A percentile compares a stretch with the other conserved stretches of the same genome.
phyloP scores from a whole-genome alignment of 345 rosid genomes.

The Aethionema arabicum region DNA sequence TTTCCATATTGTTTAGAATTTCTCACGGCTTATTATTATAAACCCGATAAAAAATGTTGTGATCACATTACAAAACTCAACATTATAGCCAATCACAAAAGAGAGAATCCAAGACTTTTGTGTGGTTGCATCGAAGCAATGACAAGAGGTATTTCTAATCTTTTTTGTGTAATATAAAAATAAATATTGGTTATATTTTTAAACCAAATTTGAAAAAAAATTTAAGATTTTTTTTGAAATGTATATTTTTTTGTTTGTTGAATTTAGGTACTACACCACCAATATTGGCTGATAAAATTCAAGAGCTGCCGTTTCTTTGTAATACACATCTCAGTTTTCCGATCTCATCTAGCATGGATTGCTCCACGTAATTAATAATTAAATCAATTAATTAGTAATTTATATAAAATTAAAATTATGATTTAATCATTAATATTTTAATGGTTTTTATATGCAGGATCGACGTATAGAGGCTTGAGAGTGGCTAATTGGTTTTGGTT shows the following conservation, averaged over 20 bases:
- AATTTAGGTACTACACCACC: constrained; percentile 28
- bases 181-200: no score
- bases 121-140: constrained; percentile 47
- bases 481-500: no score
- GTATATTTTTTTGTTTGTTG: no score
- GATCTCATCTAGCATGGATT: constrained; percentile 52
- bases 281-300: constrained; percentile 37
- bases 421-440: no score
- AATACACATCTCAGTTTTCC: constrained; percentile 50
- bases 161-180: no score
- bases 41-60: constrained; percentile 42
- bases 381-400: no score
- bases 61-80: constrained; percentile 40
- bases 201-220: no score
- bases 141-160: constrained; percentile 25
- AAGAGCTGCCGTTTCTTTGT: constrained; percentile 42
- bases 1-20: constrained; percentile 47
- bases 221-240: no score
- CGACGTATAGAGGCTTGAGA: no score
- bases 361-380: constrained; percentile 35
- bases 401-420: no score
- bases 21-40: constrained; percentile 38
- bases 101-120: constrained; percentile 36
- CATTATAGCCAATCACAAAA: constrained; percentile 36
- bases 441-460: no score